Conservation (phyloP, 2,329 filamentous ascomycete genomes). For the Cladosporium colombiae region DNA sequence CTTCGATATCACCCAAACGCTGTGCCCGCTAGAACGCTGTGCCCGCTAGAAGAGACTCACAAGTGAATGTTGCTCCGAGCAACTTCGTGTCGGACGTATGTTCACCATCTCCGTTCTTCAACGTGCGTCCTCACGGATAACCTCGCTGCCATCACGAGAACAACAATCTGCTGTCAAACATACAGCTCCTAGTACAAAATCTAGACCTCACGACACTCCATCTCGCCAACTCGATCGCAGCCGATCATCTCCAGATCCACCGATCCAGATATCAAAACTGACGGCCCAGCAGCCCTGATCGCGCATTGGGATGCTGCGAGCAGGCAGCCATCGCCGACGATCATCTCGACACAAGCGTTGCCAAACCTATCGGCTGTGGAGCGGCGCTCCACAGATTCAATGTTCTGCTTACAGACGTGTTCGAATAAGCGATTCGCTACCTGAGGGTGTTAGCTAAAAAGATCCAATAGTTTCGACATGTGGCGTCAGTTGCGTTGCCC, state of each 20-base stretch:
- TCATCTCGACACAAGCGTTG: neutral
- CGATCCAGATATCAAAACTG: neutral
- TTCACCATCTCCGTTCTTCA: neutral
- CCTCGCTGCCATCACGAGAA: neutral
- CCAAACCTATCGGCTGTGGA: neutral
- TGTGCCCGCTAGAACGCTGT: neutral
- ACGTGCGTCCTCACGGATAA: neutral
- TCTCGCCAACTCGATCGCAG: neutral
- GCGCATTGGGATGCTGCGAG: neutral
- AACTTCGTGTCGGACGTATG: neutral
- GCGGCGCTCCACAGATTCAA: neutral
- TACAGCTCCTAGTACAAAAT: neutral
- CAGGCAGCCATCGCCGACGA: neutral
- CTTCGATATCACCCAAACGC: neutral
- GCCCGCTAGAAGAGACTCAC: neutral
- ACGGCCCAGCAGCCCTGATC: neutral
- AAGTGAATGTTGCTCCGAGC: neutral
- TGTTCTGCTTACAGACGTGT: neutral
- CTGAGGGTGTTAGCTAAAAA: neutral
- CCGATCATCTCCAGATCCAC: neutral
- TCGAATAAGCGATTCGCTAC: neutral
- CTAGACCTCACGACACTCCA: neutral
- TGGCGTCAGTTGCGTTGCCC: neutral
- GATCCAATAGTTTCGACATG: neutral
- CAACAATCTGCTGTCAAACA: neutral